These are phyloP conservation scores for Stachybotrys echinatus DNA, from an alignment of 2,329 filamentous ascomycete genomes.

Conservation along the genomic window DNA sequence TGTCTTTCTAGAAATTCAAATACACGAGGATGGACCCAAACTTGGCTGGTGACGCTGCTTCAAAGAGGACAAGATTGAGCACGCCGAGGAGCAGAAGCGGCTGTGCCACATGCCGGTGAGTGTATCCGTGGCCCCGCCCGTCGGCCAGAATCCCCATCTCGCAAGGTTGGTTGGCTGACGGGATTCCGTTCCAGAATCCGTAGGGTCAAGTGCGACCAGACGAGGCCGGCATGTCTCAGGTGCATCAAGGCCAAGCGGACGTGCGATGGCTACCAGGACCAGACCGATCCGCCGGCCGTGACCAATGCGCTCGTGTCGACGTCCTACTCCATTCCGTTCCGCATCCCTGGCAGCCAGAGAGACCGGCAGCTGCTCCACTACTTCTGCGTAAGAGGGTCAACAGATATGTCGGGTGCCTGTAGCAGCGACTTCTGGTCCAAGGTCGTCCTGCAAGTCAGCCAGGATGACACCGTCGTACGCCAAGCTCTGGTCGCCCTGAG, in stretches of 20 bases:
- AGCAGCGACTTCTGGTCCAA: slow-evolving; percentile 8
- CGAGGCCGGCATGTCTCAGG: neutral
- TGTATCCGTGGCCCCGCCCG: too few relatives aligned
- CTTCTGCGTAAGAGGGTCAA: slow-evolving; percentile 8
- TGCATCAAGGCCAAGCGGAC: neutral
- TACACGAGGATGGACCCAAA: too few relatives aligned
- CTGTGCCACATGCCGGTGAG: too few relatives aligned
- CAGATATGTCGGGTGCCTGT: slow-evolving; percentile 8
- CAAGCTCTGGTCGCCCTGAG: slow-evolving; percentile 9
- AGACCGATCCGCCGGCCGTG: neutral
- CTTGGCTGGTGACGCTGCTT: too few relatives aligned
- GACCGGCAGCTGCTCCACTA: slow-evolving; percentile 11
- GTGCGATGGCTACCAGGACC: neutral
- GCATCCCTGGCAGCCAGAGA: slow-evolving; percentile 9
- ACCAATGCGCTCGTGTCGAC: neutral
- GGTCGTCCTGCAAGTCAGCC: slow-evolving; percentile 7
- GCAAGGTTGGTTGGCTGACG: too few relatives aligned
- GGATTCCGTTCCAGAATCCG: too few relatives aligned
- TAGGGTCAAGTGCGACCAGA: neutral
- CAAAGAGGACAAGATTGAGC: too few relatives aligned
- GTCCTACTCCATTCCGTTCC: slow-evolving; percentile 10
- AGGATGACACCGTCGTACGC: slow-evolving; percentile 8
- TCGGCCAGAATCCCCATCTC: too few relatives aligned
- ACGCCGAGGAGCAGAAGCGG: too few relatives aligned
- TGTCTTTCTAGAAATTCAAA: too few relatives aligned